Evolutionary conservation across 1,284 basidiomycete species (phyloP).

Genomic region (Ceratobasidium sp.): DNA sequence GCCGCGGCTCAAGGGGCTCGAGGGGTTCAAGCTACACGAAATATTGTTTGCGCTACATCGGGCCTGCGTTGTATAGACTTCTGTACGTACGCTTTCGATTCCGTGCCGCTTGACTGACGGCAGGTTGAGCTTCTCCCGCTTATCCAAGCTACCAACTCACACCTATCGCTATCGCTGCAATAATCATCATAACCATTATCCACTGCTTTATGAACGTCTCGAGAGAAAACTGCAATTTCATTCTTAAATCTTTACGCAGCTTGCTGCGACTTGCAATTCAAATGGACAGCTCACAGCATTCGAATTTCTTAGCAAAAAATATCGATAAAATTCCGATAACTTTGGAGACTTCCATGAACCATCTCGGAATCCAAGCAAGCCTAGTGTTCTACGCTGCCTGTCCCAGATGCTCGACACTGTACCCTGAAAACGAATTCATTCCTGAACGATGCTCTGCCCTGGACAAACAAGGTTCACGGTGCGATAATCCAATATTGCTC

Average conservation of each 20-base stretch:
- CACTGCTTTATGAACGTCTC: conserved; percentile 11
- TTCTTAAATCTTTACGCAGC: neutral
- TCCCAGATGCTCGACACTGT: conserved; percentile 10
- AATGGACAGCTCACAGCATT: neutral
- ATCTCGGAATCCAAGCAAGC: conserved; percentile 5
- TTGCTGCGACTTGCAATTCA: neutral
- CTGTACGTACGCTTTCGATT: neutral
- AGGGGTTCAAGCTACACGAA: neutral
- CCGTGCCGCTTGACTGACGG: neutral
- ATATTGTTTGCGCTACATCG: neutral
- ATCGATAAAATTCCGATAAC: conserved; percentile 5
- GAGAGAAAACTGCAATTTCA: neutral
- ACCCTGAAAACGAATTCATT: neutral
- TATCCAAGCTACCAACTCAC: neutral
- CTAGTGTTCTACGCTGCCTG: conserved; percentile 16
- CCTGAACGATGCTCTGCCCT: neutral
- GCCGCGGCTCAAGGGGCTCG: neutral
- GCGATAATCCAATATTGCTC: neutral
- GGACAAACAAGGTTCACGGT: neutral
- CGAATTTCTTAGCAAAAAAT: neutral
- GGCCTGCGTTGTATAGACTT: neutral
- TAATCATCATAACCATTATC: neutral
- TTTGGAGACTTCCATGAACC: neutral
- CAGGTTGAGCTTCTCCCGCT: neutral
- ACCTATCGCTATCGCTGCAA: neutral